phyloP scores from a whole-genome alignment of 768 basidiomycete species.

The Lactarius quietus region DNA sequence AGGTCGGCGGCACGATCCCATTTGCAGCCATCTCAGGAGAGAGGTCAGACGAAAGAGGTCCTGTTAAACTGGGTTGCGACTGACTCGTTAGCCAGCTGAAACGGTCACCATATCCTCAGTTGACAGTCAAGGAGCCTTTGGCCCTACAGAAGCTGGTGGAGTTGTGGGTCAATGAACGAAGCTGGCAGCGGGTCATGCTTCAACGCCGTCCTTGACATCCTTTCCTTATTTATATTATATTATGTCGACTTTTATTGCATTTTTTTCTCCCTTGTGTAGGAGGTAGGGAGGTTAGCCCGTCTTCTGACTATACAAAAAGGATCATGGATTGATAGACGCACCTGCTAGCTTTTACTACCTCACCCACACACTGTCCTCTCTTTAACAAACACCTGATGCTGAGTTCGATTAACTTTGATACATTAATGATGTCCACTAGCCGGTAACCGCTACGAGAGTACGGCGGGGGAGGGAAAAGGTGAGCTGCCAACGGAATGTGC shows the following conservation, averaged over 20 bases:
- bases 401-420: too few species aligned
- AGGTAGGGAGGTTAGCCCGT: too few species aligned
- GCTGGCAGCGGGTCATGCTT: background rate
- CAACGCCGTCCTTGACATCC: too few species aligned
- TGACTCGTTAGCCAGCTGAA: conserved; percentile 1
- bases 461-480: background rate
- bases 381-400: background rate
- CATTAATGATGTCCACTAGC: background rate
- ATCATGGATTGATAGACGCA: too few species aligned
- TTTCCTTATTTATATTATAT: too few species aligned
- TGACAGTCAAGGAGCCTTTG: background rate
- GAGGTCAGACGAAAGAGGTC: background rate
- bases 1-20: background rate
- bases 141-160: background rate
- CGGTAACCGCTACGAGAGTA: background rate
- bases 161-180: background rate
- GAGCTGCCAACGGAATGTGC: background rate
- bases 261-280: too few species aligned
- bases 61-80: background rate
- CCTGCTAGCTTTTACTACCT: too few species aligned
- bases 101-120: background rate
- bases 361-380: too few species aligned
- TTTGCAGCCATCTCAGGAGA: background rate
- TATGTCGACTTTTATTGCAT: too few species aligned
- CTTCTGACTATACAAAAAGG: too few species aligned